Percentiles rank a stretch among this genome's conserved stretches.
These are phyloP conservation scores for Russula vinacea DNA, from an alignment of 768 basidiomycete species.

Conservation along the genomic window DNA sequence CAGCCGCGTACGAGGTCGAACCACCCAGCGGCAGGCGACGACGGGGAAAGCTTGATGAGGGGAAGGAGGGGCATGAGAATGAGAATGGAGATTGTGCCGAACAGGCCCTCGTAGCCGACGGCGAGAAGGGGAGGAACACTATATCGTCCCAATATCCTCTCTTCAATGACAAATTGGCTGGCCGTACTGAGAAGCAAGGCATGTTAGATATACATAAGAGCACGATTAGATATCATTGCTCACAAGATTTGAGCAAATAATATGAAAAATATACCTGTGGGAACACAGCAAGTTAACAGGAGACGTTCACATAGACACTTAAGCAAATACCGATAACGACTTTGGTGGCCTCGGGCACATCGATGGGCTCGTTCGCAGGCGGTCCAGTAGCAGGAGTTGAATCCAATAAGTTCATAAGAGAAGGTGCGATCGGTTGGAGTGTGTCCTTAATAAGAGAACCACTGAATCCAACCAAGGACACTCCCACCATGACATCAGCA, in stretches of 20 bases:
- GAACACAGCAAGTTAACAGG: constrained; percentile 27
- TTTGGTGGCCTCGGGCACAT: constrained; percentile 61
- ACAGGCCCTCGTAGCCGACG: constrained; percentile 92
- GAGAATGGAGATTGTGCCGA: constrained; percentile 78
- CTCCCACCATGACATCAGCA: constrained; percentile 82
- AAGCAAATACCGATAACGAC: constrained; percentile 64
- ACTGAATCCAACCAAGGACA: constrained; percentile 81
- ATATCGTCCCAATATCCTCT: constrained; percentile 90
- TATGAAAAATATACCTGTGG: constrained; percentile 80
- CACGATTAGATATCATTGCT: constrained; percentile 36
- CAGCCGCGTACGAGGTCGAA: constrained; percentile 91
- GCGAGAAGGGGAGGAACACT: constrained; percentile 85
- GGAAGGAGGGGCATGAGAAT: constrained; percentile 78
- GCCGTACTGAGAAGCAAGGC: constrained; percentile 58
- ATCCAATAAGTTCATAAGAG: constrained; percentile 35
- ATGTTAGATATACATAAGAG: constrained; percentile 14
- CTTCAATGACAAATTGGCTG: constrained; percentile 92
- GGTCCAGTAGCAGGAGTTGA: constrained; percentile 33
- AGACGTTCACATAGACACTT: constrained; percentile 26
- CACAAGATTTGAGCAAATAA: constrained; percentile 94
- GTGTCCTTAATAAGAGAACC: constrained; percentile 84
- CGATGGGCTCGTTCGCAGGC: constrained; percentile 45
- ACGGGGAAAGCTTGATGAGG: constrained; percentile 58
- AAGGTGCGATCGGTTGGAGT: constrained; percentile 46
- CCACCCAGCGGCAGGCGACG: constrained; percentile 55